These are phyloP conservation scores for Ephemerocybe angulata DNA, from an alignment of 768 basidiomycete genomes.

Conservation along the genomic window DNA sequence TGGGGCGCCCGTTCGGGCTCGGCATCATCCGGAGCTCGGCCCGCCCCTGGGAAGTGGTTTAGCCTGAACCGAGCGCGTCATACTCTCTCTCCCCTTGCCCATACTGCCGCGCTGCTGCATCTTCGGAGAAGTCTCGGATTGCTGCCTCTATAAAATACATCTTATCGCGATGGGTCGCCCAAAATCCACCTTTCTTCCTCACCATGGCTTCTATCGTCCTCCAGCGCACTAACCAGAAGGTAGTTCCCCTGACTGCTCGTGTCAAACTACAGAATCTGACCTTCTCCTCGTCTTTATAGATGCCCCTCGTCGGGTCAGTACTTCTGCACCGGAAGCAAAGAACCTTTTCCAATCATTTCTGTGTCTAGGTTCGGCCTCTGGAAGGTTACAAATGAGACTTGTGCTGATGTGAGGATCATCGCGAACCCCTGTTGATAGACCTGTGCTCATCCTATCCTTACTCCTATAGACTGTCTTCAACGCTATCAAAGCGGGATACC, in stretches of 20 bases:
- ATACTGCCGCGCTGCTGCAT: background rate
- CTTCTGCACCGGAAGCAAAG: background rate
- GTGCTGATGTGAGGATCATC: constrained; percentile 46
- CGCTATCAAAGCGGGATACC: constrained; percentile 82
- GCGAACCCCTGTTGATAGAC: background rate
- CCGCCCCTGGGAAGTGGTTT: background rate
- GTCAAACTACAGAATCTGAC: background rate
- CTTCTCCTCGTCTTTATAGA: constrained; percentile 2
- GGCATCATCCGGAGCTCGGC: no score
- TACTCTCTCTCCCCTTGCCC: no score
- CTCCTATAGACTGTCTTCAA: constrained; percentile 52
- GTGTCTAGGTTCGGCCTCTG: constrained; percentile 29
- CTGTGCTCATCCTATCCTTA: background rate
- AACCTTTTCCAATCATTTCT: background rate
- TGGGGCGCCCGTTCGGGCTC: no score
- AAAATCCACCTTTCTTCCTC: background rate
- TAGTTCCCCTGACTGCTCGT: background rate
- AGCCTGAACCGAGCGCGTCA: background rate
- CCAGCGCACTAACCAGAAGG: constrained; percentile 7
- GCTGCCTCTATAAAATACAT: background rate
- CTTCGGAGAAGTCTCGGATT: constrained; percentile 9
- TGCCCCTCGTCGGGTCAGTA: constrained; percentile 14
- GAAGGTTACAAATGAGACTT: constrained; percentile 48
- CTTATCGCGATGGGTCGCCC: background rate
- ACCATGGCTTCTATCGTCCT: constrained; percentile 13